Evolutionary conservation across 805 yeast species (phyloP), one percentile per base, ranked within the genome.

Genomic region (Blastobotrys mokoenaii): DNA sequence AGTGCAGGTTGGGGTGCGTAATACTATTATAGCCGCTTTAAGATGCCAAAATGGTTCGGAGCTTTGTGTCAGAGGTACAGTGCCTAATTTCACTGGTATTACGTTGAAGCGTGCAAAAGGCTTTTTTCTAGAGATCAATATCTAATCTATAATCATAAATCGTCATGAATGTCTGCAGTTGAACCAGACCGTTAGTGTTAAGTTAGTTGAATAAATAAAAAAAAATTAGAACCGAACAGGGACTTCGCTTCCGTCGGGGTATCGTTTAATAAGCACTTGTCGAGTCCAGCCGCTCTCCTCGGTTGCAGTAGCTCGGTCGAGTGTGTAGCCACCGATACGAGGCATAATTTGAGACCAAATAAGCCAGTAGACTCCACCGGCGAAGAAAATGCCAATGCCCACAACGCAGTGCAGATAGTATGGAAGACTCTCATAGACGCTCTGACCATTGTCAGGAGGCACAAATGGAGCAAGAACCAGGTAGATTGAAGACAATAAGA

Each of bases 321-420:
- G 38, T 56, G 34, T 31, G 44, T 58, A 59, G 12, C 54, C 53
- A 5, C 54, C 33, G 12, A 65, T 45, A 55, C 58, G 61, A 38
- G 94, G 94, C 53, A 81, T 61, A 1, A 80, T 41, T 47, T 64
- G 65, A 36, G 79, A 70, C 83, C 86, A 80, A 14, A 79, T 57
- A 7, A 79, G 47, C 82, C 87, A 84, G 67, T 83, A 84, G 1
- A 72, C 52, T n/a, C 48, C 53, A 8, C 65, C 65, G 51, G 86
- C 90, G 41, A 79, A 60, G 11, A 71, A 82, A 39, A 84, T 70
- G 52, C 82, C 88, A 79, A 87, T 75, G 10, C 88, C 80, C n/a
- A 82, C 85, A 41, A 84, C 93, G 59, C 87, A 80, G 61, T 83
- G 89, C 46, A 80, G 71, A 72, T 78, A 84, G 66, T 84, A 84